phyloP scores from a whole-genome alignment of 1,284 basidiomycete species.

The Malassezia obtusa region DNA sequence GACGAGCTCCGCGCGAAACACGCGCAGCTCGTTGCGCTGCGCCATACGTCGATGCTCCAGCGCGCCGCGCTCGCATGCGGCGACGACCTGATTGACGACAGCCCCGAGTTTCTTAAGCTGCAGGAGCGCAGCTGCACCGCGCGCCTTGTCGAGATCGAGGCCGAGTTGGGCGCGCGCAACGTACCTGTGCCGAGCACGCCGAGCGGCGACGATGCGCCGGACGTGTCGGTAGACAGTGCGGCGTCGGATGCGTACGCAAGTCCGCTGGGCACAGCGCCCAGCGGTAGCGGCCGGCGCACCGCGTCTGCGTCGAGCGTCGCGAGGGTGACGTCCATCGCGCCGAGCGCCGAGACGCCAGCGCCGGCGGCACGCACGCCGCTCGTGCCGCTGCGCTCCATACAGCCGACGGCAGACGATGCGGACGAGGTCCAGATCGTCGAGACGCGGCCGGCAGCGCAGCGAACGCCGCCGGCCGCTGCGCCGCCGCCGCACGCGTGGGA shows the following conservation, averaged over 20 bases:
- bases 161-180: constrained; percentile 1
- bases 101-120: constrained; percentile 14
- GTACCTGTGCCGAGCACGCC: neutral
- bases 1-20: constrained; percentile 6
- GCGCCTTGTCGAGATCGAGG: constrained; percentile 12
- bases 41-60: constrained; percentile 9
- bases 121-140: constrained; percentile 13
- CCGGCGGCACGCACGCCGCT: too few relatives aligned
- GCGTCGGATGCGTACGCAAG: too few relatives aligned
- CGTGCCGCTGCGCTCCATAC: neutral
- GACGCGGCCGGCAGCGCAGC: neutral
- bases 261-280: too few relatives aligned
- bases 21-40: constrained; percentile 5
- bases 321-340: too few relatives aligned
- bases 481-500: constrained; percentile 50
- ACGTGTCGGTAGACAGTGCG: too few relatives aligned
- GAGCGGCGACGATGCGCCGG: neutral
- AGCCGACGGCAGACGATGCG: neutral
- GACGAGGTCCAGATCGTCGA: neutral
- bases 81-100: constrained; percentile 11
- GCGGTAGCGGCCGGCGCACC: too few relatives aligned
- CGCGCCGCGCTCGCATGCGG: constrained; percentile 16
- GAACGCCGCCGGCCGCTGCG: neutral
- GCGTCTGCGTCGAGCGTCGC: too few relatives aligned
- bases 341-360: too few relatives aligned